Conservation (phyloP, 148 eudicot species). For the Drosera capensis region DNA sequence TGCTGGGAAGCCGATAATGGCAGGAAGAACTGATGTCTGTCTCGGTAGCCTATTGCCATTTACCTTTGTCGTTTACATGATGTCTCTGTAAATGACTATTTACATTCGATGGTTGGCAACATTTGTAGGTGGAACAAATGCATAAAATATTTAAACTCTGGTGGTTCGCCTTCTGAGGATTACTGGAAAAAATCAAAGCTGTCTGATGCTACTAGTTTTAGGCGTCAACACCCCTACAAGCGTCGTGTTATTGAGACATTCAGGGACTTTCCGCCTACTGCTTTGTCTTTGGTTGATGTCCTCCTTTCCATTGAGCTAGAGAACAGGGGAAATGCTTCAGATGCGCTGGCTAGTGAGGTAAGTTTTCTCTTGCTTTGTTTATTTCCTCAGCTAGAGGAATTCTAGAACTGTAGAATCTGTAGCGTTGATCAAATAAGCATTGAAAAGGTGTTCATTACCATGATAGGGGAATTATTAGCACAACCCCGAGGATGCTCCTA, state of each 20-base stretch:
- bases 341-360: constrained; percentile 74
- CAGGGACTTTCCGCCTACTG: constrained; percentile 55
- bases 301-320: constrained; percentile 76
- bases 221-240: constrained; percentile 57
- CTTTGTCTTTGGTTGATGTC: constrained; percentile 46
- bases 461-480: too few relatives aligned
- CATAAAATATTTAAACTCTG: constrained; percentile 93
- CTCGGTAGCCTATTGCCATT: background rate
- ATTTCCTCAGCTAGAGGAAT: background rate
- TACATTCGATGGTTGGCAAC: background rate
- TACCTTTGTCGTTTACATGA: too few relatives aligned
- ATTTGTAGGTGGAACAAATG: constrained; percentile 78
- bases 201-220: constrained; percentile 75
- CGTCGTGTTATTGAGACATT: constrained; percentile 52
- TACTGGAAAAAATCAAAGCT: constrained; percentile 67
- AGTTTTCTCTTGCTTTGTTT: background rate
- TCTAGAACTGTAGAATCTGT: too few relatives aligned
- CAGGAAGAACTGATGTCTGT: constrained; percentile 81
- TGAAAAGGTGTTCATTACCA: too few relatives aligned
- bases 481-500: too few relatives aligned
- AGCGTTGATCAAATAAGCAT: too few relatives aligned
- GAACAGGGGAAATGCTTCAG: constrained; percentile 43
- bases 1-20: constrained; percentile 87
- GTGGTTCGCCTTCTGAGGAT: constrained; percentile 92
- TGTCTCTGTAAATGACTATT: background rate